Evolutionary conservation across 139 green algal species (phyloP), one percentile per base, ranked within the genome.

Genomic region (Volvox reticuliferus): DNA sequence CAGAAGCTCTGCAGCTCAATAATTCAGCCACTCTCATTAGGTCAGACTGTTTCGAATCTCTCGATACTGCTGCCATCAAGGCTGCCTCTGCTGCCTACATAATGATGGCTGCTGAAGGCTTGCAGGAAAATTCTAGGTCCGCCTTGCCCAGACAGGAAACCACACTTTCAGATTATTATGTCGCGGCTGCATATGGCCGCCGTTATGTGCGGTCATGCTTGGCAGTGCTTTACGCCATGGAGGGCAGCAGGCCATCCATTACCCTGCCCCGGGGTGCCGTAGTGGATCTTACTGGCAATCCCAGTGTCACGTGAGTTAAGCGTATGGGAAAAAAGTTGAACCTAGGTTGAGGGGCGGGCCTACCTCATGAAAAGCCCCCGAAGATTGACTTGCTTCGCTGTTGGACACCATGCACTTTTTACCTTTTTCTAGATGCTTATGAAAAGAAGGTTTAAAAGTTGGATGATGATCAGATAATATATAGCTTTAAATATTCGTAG

Each of bases 281-380:
- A 37, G 18, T 5, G n/a, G 84, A 89, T n/a, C 24, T 89, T 6
- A 17, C 30, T 0, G 84, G 84, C 24, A 89, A 89, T 68, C 36
- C 84, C 18, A 81, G 3, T 44, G n/a, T 21, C 26, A 35, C 22
- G 82, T 88, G 65, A 79, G 82, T 88, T 18, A 30, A 33, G 13
- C 21, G 78, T 2, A 79, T 79, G n/a, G 28, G n/a, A 32, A 35
- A n/a, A 37, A 32, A 28, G 12, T 2, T 24, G 65, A 28, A 73
- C 12, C 16, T 24, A 28, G 65, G 65, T 30, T 19, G 17, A 19
- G 62, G 62, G 62, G 19, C 62, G n/a, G n/a, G n/a, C n/a, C n/a
- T n/a, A n/a, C n/a, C n/a, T n/a, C n/a, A n/a, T n/a, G n/a, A n/a
- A n/a, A n/a, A n/a, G n/a, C n/a, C n/a, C n/a, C n/a, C n/a, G n/a